Base-by-base conservation (phyloP, 306 rosid species). In the Glycine tomentella region DNA sequence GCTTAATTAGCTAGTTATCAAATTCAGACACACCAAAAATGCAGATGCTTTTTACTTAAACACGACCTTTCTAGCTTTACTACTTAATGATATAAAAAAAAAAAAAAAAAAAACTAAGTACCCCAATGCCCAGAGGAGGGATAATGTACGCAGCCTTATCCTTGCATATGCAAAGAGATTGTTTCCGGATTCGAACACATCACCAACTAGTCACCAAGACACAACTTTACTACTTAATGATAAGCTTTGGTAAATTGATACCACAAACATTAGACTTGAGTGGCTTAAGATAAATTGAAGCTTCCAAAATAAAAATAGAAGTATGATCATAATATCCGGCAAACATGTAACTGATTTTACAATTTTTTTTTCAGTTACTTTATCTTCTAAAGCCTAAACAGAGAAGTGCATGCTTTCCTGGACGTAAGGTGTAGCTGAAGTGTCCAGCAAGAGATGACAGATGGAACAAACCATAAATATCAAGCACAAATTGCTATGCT, bases 341-440 rank as follows among this genome's bases (percentile, higher is more conserved):
- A 64, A 74, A 20, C 52, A 69, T n/a, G 25, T 42, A 8, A 70
- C 56, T 75, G 62, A 63, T 55, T 36, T 36, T n/a, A 36, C 38
- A 13, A 8, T 8, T 53, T 5, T 3, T 31, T 80, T 31, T 80
- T 46, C 77, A 61, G 46, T 15, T 15, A 61, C 58, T 57, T 56
- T 46, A 58, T 66, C 77, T 31, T 77, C 59, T 64, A 63, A 55
- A 78, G 46, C 77, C 78, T 64, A 77, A 34, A 78, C 63, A 56
- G 53, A 34, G 38, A 70, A 17, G 33, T 9, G 12, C 15, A 62
- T 55, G 49, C 42, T 33, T 75, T 57, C 81, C 46, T 58, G 59
- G 10, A 11, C 6, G 3, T 50, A 62, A 57, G 75, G 46, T 69
- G 50, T 76, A 14, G 73, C 58, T 15, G 2, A 34, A 58, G 48